A percentile compares a stretch with the other conserved stretches of the same genome.
These are phyloP conservation scores for Rhizophagus sp. DNA, from an alignment of 192 early-diverging fungal species.

Conservation along the genomic window DNA sequence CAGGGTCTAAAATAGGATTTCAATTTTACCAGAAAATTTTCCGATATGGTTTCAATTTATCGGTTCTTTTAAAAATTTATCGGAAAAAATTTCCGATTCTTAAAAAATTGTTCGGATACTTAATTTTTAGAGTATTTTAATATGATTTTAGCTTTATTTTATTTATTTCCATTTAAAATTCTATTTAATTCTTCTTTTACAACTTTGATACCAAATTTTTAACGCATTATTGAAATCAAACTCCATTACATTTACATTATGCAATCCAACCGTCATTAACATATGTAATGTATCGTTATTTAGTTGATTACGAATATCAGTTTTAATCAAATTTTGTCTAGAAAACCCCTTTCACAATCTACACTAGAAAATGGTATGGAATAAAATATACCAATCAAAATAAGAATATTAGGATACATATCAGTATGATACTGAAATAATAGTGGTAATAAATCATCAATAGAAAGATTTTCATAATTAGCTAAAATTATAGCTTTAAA, in stretches of 20 bases:
- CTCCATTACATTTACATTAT: neutral
- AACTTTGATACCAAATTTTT: neutral
- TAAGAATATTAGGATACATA: neutral
- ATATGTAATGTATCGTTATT: neutral
- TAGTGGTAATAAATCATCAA: neutral
- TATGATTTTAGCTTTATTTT: no score
- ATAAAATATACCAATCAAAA: neutral
- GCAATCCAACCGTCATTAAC: neutral
- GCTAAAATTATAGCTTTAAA: neutral
- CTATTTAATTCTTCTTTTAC: neutral
- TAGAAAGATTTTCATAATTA: neutral
- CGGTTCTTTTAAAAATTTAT: no score
- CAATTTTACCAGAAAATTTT: no score
- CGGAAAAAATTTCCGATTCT: no score
- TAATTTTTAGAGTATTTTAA: no score
- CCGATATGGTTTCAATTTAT: no score
- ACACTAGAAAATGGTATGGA: slow-evolving; percentile 6
- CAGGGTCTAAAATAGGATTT: no score
- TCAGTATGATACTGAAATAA: neutral
- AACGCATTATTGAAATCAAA: neutral
- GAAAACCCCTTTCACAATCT: slow-evolving; percentile 6
- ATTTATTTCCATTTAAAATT: neutral
- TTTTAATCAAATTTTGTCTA: neutral
- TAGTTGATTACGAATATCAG: neutral
- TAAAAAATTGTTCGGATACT: no score